Evolutionary conservation across 441 rosid genomes (phyloP), one percentile per base, ranked within the genome.

Genomic region (Kokia cookei): DNA sequence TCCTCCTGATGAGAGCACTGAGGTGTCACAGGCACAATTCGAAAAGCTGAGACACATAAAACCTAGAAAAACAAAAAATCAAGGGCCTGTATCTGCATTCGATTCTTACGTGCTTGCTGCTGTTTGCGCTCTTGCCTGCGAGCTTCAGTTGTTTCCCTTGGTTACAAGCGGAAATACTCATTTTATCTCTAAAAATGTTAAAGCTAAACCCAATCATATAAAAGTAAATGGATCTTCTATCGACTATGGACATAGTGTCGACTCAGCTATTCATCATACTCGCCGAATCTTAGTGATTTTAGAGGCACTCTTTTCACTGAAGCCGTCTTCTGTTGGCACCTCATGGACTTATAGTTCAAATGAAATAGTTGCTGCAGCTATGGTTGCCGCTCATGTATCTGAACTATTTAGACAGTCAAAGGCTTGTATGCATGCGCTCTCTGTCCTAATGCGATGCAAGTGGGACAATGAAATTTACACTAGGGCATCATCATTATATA

Each of bases 361-460:
- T 73, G 99, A 96, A 85, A 96, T 96, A 71, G 97, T 96, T 66
- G 99, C 99, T 32, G 99, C 99, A 27, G 98, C 99, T 77, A 96
- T 96, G 99, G 99, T 96, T 81, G 99, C 99, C 5, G 99, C 99
- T 75, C 99, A 96, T 78, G 85, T 96, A 76, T 96, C 99, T 51
- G 99, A 96, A 81, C 80, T 96, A 64, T 92, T 96, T 81, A 86
- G 97, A 81, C 89, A 89, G 74, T 96, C 99, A 53, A 96, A 91
- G 86, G 93, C 99, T 68, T 91, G 97, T 82, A 92, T 84, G 87
- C 94, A 84, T 72, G 94, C 99, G 5, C 87, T 96, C 69, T 91
- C 97, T 61, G 89, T 91, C 72, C 77, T 96, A 69, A 91, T 92
- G 92, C 88, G 90, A 55, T 96, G 99, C 87, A 92, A 91, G 78